Evolutionary conservation across 2,329 filamentous ascomycete species (phyloP), one percentile per base, ranked within the genome.

Genomic region (Pseudocercospora cruenta): DNA sequence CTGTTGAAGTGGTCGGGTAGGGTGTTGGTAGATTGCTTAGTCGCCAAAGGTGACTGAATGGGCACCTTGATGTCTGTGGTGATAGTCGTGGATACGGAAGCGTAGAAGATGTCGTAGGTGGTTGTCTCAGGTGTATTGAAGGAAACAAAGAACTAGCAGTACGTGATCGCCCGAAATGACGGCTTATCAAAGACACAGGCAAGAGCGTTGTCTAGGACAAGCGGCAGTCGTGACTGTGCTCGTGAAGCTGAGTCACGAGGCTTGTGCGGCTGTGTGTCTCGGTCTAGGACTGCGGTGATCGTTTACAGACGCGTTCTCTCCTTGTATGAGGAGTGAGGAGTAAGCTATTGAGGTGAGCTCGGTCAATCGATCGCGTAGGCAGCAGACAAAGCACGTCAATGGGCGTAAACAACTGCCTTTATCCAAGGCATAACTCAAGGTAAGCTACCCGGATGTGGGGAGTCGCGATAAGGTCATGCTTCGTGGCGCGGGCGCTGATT

Each of bases 21-120:
- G 51, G 39, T 51, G 60, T 53, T 59, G 65, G 55, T 58, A 26
- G 60, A 53, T 45, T 4, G 63, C 49, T 47, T 55, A 22, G 62
- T 28, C 22, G 63, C 43, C 64, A 47, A 60, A 22, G 43, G 43
- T 47, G 61, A 33, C 61, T 68, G 60, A 47, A 67, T 72, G 70
- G 69, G 64, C 60, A 72, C 67, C 70, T 69, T 68, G 69, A 68
- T 70, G 70, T 67, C 66, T 59, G 43, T 58, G 53, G 51, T 47
- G 60, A 33, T 53, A 36, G 66, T 43, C 60, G 66, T 43, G 60
- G 22, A 43, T 36, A 43, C 55, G 58, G n/a, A 14, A 21, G 55
- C 51, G 61, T 47, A 26, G 55, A 58, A n/a, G 55, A 33, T 28
- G 61, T 63, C 58, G 43, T 51, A 60, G 58, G 58, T 53, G 65